These are phyloP conservation scores for Fusarium globosum DNA, from an alignment of 2,329 filamentous ascomycete genomes.

Conservation along the genomic window DNA sequence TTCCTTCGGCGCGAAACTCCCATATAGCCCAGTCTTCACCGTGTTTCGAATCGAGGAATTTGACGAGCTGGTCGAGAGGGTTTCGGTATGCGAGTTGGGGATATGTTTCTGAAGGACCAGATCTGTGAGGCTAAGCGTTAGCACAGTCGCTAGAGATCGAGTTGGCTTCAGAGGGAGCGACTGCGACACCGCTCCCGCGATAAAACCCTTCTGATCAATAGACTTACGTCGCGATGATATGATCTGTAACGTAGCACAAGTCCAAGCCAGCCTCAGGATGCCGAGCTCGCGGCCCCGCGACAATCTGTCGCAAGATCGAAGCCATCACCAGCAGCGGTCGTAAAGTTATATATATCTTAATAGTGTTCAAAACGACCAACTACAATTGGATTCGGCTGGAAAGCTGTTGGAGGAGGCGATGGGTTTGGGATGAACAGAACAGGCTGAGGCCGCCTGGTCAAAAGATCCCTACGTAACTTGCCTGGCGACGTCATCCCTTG, in stretches of 20 bases:
- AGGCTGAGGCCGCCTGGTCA: conserved; percentile 14
- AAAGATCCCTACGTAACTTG: conserved; percentile 1
- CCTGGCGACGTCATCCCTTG: conserved; percentile 39
- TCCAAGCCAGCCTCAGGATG: conserved; percentile 92
- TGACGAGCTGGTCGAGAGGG: conserved; percentile 85
- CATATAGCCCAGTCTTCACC: conserved; percentile 90
- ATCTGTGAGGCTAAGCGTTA: conserved; percentile 65
- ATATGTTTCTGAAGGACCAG: conserved; percentile 88
- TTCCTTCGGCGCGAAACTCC: conserved; percentile 97
- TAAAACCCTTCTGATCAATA: fast-evolving
- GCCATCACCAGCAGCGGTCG: conserved; percentile 60
- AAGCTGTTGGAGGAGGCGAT: not conserved
- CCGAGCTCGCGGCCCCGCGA: conserved; percentile 84
- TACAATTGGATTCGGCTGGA: not conserved
- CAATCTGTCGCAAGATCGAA: conserved; percentile 87
- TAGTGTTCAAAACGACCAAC: not conserved
- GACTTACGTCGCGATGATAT: conserved; percentile 72
- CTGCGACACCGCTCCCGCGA: fast-evolving
- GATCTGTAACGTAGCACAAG: conserved; percentile 93
- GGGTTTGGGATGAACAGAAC: conserved; percentile 7
- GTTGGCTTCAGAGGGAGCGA: fast-evolving
- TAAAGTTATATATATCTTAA: not conserved
- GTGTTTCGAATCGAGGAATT: conserved; percentile 89
- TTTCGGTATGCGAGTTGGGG: conserved; percentile 95
- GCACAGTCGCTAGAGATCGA: not conserved